Percentiles rank a stretch among this genome's conserved stretches.
These are phyloP conservation scores for Ganoderma meredithae DNA, from an alignment of 1,284 basidiomycete genomes.

Conservation along the genomic window DNA sequence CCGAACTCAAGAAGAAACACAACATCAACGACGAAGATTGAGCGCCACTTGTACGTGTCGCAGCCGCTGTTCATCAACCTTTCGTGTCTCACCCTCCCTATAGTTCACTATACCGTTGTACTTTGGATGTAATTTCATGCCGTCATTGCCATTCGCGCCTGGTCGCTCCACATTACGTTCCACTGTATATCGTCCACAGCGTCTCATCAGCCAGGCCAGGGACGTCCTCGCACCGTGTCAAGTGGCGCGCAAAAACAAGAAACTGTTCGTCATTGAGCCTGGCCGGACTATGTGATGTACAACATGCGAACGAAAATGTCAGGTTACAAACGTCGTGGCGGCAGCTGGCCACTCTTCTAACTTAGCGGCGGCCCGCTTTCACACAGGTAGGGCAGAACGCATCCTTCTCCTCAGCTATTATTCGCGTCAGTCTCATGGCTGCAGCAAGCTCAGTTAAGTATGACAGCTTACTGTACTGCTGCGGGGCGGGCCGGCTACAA, in stretches of 20 bases:
- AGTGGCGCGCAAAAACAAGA: constrained; percentile 5
- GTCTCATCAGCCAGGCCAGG: not conserved
- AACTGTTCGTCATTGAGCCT: not conserved
- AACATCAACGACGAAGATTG: constrained; percentile 76
- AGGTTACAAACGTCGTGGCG: not conserved
- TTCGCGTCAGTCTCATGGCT: not conserved
- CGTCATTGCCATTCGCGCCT: constrained; percentile 13
- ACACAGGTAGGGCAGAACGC: constrained; percentile 49
- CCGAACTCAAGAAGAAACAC: constrained; percentile 87
- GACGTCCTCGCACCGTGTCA: not conserved
- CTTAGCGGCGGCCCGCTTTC: constrained; percentile 23
- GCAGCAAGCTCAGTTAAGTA: not conserved
- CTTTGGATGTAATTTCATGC: constrained; percentile 22
- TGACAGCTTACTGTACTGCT: constrained; percentile 61
- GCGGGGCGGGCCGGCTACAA: constrained; percentile 67
- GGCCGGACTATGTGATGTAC: constrained; percentile 6
- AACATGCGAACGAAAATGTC: not conserved
- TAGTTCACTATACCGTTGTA: constrained; percentile 19
- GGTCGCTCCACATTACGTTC: not conserved
- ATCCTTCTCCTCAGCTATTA: constrained; percentile 55
- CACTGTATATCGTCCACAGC: not conserved
- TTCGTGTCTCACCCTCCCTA: not conserved
- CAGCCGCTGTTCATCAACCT: not conserved
- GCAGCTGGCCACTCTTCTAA: not conserved
- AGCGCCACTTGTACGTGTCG: constrained; percentile 31